Base-by-base conservation (phyloP, 2,329 filamentous ascomycete genomes). In the Beauveria bassiana region DNA sequence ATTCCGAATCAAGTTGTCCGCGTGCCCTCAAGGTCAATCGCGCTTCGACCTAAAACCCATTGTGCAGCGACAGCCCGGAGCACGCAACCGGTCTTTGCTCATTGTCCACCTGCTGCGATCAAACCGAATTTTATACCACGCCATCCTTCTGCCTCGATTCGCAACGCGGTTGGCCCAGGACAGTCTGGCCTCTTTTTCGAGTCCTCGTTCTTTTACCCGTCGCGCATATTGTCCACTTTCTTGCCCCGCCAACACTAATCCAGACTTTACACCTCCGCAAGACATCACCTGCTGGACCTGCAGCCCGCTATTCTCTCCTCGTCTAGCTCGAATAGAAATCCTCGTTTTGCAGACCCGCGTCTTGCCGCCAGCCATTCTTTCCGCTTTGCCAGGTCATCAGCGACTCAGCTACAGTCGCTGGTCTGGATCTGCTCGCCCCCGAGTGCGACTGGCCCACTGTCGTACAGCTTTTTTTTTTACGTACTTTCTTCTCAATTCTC, bases 381-480 rank as follows among this genome's bases (percentile, higher is more conserved):
- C 26, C 58, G 49, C 50, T n/a, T 42, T 49, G 31, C 26, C 31
- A 46, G 50, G n/a, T 34, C 58, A 46, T 34, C 58, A 46, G 58
- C 59, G 31, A 34, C 31, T 34, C 31, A 34, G 31, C 31, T 34
- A 55, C 59, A 43, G 38, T 55, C 50, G 24, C 50, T 53, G 49
- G 38, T 43, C 49, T 54, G 10, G 26, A 34, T 31, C 40, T 54
- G 49, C 58, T 38, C 40, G n/a, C 38, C 31, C 26, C 34, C 42
- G 18, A 16, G 42, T 61, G 59, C 40, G 49, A 50, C 52, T 51
- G 59, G 59, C 59, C 59, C 59, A 61, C 59, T 56, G 52, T 50
- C 52, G 31, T 56, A 55, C 59, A 61, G 43, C 59, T n/a, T n/a
- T 53, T 61, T 61, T 58, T 58, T 61, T 61, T 61, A 61, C 59